Percentiles rank a stretch among this genome's conserved stretches.
These are phyloP conservation scores for Chimonanthus praecox DNA, from an alignment of 164 flowering plant genomes.

Conservation along the genomic window DNA sequence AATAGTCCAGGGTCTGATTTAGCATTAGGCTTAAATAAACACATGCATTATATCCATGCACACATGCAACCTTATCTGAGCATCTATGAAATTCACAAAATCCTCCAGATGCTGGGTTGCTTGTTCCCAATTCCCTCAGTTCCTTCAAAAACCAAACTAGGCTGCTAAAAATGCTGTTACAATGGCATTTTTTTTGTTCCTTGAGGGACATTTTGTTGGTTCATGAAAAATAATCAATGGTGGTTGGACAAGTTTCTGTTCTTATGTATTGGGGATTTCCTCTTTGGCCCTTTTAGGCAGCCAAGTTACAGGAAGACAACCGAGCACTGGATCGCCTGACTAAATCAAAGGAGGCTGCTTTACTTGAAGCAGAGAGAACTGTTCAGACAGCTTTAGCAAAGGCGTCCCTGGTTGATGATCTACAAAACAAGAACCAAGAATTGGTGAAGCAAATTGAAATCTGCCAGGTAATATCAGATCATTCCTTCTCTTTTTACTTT, in stretches of 20 bases:
- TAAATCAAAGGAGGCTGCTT: conserved; percentile 73
- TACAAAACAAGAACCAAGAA: conserved; percentile 74
- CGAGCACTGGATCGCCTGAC: conserved; percentile 71
- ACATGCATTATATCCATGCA: background rate
- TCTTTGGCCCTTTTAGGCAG: conserved; percentile 13
- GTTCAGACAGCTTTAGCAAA: conserved; percentile 61
- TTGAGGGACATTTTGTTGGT: background rate
- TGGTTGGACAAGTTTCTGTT: background rate
- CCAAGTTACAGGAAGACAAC: conserved; percentile 68
- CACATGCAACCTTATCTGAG: background rate
- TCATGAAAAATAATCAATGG: background rate
- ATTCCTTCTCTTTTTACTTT: background rate
- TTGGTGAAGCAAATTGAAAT: conserved; percentile 69
- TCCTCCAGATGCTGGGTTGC: background rate
- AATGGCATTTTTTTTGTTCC: background rate
- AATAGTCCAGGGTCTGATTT: no score
- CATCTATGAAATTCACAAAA: background rate
- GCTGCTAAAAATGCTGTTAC: background rate
- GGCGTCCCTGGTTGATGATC: conserved; percentile 71
- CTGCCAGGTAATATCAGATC: conserved; percentile 50
- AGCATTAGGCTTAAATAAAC: background rate
- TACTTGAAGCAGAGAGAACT: conserved; percentile 66
- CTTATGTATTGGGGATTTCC: background rate
- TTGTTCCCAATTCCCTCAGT: background rate
- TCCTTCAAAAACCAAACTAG: background rate